These are phyloP conservation scores for Dactylella cylindrospora DNA, from an alignment of 2,329 filamentous ascomycete species.

Conservation along the genomic window DNA sequence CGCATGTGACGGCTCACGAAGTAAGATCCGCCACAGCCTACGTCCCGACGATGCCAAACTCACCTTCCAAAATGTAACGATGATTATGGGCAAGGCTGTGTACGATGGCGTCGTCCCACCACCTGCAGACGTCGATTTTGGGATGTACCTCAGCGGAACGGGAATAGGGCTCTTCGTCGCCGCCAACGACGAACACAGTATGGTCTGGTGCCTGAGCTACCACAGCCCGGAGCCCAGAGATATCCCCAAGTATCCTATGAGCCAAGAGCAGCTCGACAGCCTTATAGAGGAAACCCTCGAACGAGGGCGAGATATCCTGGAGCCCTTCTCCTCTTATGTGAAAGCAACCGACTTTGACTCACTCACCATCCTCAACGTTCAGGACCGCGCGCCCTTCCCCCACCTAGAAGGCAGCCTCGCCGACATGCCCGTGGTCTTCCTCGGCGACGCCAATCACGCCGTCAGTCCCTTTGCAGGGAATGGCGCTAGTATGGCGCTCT, in stretches of 20 bases:
- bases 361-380: conserved; percentile 53
- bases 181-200: conserved; percentile 53
- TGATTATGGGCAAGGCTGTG: conserved; percentile 52
- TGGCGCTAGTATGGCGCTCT: conserved; percentile 57
- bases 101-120: conserved; percentile 52
- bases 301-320: conserved; percentile 52
- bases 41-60: conserved; percentile 54
- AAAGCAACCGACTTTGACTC: conserved; percentile 53
- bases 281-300: conserved; percentile 51
- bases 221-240: conserved; percentile 47
- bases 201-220: conserved; percentile 56
- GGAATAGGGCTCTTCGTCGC: conserved; percentile 56
- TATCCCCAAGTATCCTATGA: conserved; percentile 20
- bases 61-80: conserved; percentile 53
- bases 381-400: conserved; percentile 55
- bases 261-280: conserved; percentile 46
- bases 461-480: conserved; percentile 58
- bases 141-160: conserved; percentile 52
- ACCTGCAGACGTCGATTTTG: conserved; percentile 53
- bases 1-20: conserved; percentile 56
- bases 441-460: conserved; percentile 59
- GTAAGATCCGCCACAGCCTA: conserved; percentile 53
- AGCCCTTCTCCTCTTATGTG: conserved; percentile 54
- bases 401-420: conserved; percentile 50
- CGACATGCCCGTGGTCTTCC: conserved; percentile 53